Percentiles rank a stretch among this genome's conserved stretches.
Conservation (phyloP, 169 alveolate species). For the Cryptosporidium canis region DNA sequence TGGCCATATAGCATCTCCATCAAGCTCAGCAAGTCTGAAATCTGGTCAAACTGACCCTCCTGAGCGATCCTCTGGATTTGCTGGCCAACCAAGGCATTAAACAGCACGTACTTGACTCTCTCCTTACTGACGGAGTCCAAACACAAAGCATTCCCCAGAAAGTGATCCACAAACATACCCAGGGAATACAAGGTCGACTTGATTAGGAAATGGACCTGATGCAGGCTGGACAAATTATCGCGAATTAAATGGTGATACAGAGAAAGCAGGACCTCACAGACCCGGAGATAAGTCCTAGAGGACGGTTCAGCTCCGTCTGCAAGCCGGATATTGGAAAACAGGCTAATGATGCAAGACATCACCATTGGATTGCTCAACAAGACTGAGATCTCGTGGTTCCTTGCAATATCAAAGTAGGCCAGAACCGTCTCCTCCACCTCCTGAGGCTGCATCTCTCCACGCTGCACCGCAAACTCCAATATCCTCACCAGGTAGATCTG, state of each 20-base stretch:
- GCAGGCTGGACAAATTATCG: background rate
- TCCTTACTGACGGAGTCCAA: constrained; percentile 1
- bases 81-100: background rate
- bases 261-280: constrained; percentile 2
- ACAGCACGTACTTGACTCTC: constrained; percentile 14
- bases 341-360: constrained; percentile 5
- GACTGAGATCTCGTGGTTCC: background rate
- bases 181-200: constrained; percentile 25
- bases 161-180: constrained; percentile 9
- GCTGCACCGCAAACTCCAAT: constrained; percentile 13
- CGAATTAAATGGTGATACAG: background rate
- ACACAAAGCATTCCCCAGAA: background rate
- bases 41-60: background rate
- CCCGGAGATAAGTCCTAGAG: too few relatives aligned
- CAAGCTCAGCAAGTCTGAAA: background rate
- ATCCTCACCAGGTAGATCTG: background rate
- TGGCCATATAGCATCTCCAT: constrained; percentile 19
- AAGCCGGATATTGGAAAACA: constrained; percentile 19
- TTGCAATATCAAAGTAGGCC: background rate
- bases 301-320: background rate
- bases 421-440: constrained; percentile 10
- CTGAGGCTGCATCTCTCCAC: background rate
- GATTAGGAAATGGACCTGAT: background rate
- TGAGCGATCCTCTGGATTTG: constrained; percentile 16
- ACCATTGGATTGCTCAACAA: constrained; percentile 16